Evolutionary conservation across 2,329 filamentous ascomycete genomes (phyloP), one percentile per base, ranked within the genome.

Genomic region (Exophiala bonariae): DNA sequence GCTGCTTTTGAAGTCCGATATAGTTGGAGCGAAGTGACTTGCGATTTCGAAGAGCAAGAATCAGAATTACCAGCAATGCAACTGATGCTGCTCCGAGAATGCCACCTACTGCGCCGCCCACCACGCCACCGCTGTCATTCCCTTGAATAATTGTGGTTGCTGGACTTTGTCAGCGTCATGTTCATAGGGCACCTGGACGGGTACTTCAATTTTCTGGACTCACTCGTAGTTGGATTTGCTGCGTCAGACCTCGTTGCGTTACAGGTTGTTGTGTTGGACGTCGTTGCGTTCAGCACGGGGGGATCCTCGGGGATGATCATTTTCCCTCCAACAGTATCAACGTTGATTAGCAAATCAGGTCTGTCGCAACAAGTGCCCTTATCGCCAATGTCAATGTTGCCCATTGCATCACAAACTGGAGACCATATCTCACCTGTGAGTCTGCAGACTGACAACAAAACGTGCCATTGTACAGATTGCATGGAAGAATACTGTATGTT

Each of bases 371-470:
- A 51, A 35, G 47, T 51, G 34, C 31, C 39, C 18, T 39, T 44
- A 14, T 39, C 33, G 38, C 3, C 23, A 11, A 43, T 8, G n/a
- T 33, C 2, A 23, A 28, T 5, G n/a, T n/a, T n/a, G n/a, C n/a
- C n/a, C n/a, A n/a, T n/a, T n/a, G n/a, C n/a, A 17, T 13, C 2
- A 18, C 9, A 11, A 14, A 9, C 32, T 18, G 8, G 19, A 10
- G 19, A 23, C 13, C 8, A 17, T 9, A 33, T 9, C 17, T 16
- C 20, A 34, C 40, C 43, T 46, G 35, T 13, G 36, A 33, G 13
- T 39, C 20, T 8, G 32, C 49, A 26, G 49, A 26, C 14, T 44
- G 19, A 36, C 49, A 51, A 39, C 49, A 51, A 22, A 51, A 51
- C 22, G 33, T 28, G 7, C 48, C 48, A 16, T 47, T 46, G 38